Conservation (phyloP, 2,329 filamentous ascomycete genomes). For the Lecanicillium sp. region DNA sequence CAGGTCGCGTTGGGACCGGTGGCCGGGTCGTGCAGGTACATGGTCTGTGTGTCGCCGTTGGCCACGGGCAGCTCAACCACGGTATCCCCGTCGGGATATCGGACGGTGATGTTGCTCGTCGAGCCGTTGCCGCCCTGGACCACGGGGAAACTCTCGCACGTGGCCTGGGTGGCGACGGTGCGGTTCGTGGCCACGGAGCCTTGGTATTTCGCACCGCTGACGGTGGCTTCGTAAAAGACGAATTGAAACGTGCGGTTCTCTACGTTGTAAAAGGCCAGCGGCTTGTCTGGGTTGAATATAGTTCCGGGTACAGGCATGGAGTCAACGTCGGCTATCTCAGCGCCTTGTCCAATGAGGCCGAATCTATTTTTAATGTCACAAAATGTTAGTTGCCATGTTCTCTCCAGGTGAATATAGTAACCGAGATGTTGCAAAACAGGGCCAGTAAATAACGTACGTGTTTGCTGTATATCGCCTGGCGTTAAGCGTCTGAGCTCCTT, state of each 20-base stretch:
- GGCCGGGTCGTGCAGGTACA: constrained; percentile 25
- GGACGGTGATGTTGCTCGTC: constrained; percentile 18
- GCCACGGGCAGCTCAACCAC: constrained; percentile 16
- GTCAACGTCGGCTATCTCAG: constrained; percentile 12
- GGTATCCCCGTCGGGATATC: constrained; percentile 13
- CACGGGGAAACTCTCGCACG: constrained; percentile 23
- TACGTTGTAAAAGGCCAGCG: constrained; percentile 28
- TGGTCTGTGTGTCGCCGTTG: constrained; percentile 26
- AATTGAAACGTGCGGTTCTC: constrained; percentile 4
- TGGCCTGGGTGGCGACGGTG: constrained; percentile 19
- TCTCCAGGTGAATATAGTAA: too few species aligned
- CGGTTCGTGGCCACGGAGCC: constrained; percentile 24
- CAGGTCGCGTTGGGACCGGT: constrained; percentile 17
- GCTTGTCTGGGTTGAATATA: constrained; percentile 21
- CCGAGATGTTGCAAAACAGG: constrained; percentile 10
- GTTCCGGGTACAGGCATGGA: constrained; percentile 20
- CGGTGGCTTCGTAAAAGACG: constrained; percentile 5
- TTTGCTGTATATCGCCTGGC: constrained; percentile 6
- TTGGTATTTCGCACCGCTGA: constrained; percentile 7
- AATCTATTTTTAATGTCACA: constrained; percentile 23
- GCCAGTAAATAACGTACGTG: neutral
- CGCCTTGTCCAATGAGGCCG: constrained; percentile 27
- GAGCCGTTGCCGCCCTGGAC: constrained; percentile 22
- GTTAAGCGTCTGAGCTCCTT: constrained; percentile 19
- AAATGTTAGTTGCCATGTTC: too few species aligned